phyloP scores from a whole-genome alignment of 495 filamentous ascomycete species.

The Neurospora sp. region DNA sequence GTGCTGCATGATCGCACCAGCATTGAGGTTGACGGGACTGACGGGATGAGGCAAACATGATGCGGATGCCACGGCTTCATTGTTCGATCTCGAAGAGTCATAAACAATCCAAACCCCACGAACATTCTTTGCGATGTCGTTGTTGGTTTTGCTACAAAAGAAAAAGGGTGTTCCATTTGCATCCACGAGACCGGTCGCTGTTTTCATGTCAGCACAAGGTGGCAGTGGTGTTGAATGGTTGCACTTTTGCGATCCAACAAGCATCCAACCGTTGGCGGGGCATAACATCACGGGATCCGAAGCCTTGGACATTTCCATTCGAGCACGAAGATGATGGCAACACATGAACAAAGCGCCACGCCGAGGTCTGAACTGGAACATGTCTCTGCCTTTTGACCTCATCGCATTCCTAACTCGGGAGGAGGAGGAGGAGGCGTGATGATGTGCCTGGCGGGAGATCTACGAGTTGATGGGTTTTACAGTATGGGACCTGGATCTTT shows the following conservation, averaged over 20 bases:
- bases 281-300: background rate
- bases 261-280: background rate
- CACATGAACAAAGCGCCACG: background rate
- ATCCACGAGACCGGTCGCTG: background rate
- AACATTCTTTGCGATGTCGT: background rate
- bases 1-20: background rate
- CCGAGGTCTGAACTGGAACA: background rate
- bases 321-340: background rate
- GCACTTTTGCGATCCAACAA: background rate
- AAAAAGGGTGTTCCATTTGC: background rate
- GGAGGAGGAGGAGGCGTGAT: background rate
- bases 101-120: background rate
- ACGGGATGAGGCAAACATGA: background rate
- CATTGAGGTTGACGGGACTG: background rate
- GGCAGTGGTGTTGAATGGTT: background rate
- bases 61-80: background rate
- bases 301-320: background rate
- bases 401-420: background rate
- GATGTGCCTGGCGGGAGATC: background rate
- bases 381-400: background rate
- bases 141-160: background rate
- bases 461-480: background rate
- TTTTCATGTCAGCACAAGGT: background rate
- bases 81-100: background rate
- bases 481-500: background rate